phyloP scores from a whole-genome alignment of 108 stramenopile genomes.

The Nannochloropsis oceanica region DNA sequence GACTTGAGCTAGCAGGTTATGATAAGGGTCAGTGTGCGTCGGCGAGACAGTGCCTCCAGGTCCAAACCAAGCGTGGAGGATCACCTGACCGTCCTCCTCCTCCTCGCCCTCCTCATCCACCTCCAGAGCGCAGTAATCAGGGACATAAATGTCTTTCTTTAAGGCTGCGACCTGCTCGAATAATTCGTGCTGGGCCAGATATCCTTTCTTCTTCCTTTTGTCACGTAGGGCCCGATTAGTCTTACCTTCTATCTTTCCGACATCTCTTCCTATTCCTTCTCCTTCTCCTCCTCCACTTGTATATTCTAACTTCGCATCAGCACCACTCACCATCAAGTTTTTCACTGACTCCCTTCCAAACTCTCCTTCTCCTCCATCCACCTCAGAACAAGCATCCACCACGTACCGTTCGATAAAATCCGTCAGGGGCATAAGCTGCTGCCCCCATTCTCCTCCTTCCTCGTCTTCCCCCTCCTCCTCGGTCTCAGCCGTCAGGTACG shows the following conservation, averaged over 20 bases:
- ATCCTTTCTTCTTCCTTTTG: not conserved
- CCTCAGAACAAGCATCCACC: not conserved
- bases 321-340: not conserved
- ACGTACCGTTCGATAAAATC: constrained; percentile 29
- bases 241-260: not conserved
- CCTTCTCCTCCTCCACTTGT: not conserved
- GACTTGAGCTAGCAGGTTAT: constrained; percentile 11
- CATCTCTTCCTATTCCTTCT: not conserved
- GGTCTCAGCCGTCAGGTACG: not conserved
- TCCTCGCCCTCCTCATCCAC: constrained; percentile 28
- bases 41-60: constrained; percentile 17
- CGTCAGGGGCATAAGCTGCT: constrained; percentile 25
- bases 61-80: constrained; percentile 14
- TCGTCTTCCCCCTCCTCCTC: constrained; percentile 1
- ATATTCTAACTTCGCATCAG: no score
- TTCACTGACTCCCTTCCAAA: not conserved
- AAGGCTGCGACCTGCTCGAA: constrained; percentile 36
- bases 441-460: constrained; percentile 20
- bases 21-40: constrained; percentile 6
- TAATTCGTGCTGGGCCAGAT: constrained; percentile 36
- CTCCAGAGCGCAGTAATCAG: constrained; percentile 38
- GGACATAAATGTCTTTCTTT: constrained; percentile 24
- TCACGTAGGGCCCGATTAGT: not conserved
- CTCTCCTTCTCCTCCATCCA: not conserved
- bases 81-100: constrained; percentile 28